phyloP scores from a whole-genome alignment of 2,329 filamentous ascomycete species.

The Fusarium tupiense region DNA sequence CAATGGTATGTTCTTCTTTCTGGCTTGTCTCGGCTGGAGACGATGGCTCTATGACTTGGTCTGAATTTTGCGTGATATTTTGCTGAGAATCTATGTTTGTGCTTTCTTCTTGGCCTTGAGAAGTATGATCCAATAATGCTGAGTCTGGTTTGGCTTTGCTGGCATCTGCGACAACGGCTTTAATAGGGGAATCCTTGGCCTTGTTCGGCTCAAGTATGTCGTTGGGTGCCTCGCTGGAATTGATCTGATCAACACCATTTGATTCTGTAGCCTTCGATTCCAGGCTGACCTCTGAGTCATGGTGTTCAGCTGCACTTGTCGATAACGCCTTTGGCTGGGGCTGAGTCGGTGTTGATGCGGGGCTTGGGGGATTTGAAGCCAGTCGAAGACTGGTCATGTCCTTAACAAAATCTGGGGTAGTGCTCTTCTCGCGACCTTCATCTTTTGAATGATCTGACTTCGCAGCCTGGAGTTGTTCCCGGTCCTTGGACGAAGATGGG shows the following conservation, averaged over 20 bases:
- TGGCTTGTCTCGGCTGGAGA: not conserved
- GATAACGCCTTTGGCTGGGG: conserved; percentile 33
- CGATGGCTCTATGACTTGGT: not conserved
- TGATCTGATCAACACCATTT: conserved; percentile 1
- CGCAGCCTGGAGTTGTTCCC: conserved; percentile 13
- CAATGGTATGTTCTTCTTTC: not conserved
- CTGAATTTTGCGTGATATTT: not conserved
- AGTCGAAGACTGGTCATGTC: conserved; percentile 48
- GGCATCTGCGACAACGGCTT: not conserved
- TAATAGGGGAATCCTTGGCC: conserved; percentile 12
- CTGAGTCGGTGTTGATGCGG: conserved; percentile 29
- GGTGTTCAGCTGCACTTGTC: conserved; percentile 29
- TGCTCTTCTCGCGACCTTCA: conserved; percentile 35
- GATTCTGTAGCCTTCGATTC: conserved; percentile 30
- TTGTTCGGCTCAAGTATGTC: not conserved
- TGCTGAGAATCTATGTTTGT: not conserved
- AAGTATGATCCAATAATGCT: not conserved
- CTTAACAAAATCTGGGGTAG: conserved; percentile 44
- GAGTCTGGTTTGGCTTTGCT: conserved; percentile 4
- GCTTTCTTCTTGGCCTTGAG: not conserved
- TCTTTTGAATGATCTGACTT: conserved; percentile 13
- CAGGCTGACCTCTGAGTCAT: conserved; percentile 20
- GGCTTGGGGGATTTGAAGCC: conserved; percentile 39
- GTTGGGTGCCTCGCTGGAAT: not conserved
- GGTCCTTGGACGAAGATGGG: conserved; percentile 7